phyloP scores from a whole-genome alignment of 2,329 filamentous ascomycete species.

The Pyrenophora tritici-repentis region DNA sequence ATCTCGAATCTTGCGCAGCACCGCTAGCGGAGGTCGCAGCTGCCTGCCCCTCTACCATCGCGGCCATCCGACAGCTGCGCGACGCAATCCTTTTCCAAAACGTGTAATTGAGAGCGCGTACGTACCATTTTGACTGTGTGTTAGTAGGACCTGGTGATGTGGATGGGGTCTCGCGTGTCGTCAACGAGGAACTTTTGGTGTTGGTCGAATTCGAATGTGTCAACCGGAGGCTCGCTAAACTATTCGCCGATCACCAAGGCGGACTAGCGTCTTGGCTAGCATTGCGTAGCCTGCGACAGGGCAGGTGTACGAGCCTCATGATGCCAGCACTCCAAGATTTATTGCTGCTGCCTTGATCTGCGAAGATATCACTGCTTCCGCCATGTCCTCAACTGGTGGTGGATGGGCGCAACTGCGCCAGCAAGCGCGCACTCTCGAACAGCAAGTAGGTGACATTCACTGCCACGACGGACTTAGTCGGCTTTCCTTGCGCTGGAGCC shows the following conservation, averaged over 20 bases:
- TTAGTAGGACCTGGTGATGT: constrained; percentile 45
- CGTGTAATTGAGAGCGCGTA: constrained; percentile 24
- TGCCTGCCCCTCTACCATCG: constrained; percentile 19
- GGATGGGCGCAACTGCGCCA: constrained; percentile 94
- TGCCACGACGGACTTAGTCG: constrained; percentile 18
- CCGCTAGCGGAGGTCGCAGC: constrained; percentile 21
- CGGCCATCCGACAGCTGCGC: constrained; percentile 15
- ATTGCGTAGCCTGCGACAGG: constrained; percentile 24
- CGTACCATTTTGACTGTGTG: constrained; percentile 48
- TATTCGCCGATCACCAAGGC: constrained; percentile 5
- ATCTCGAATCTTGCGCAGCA: constrained; percentile 30
- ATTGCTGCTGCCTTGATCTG: constrained; percentile 12
- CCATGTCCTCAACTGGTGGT: constrained; percentile 49
- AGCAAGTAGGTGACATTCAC: constrained; percentile 67
- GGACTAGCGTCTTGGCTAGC: constrained; percentile 29
- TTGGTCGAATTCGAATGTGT: constrained; percentile 32
- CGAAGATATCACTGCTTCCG: neutral
- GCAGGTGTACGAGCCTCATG: constrained; percentile 23
- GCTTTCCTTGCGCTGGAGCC: constrained; percentile 12
- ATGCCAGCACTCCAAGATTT: constrained; percentile 27
- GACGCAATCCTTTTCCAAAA: constrained; percentile 9
- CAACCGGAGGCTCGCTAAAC: constrained; percentile 27
- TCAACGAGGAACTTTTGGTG: constrained; percentile 31
- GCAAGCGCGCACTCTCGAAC: constrained; percentile 85
- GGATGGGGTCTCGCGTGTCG: constrained; percentile 47